These are phyloP conservation scores for Saccharomyces uvarum DNA, from an alignment of 1,139 yeast species.

Conservation along the genomic window DNA sequence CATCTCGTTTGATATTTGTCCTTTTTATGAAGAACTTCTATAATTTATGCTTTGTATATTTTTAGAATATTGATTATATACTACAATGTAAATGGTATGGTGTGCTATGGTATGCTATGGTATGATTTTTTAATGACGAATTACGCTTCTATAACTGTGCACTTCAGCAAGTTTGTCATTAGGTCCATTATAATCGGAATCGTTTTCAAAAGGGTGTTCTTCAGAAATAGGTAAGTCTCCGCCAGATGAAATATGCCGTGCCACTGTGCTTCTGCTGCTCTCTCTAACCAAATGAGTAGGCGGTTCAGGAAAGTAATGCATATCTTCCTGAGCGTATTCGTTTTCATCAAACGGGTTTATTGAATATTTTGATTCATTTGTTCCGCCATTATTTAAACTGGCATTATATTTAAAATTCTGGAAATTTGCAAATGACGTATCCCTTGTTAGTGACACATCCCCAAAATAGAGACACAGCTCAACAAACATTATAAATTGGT, in stretches of 20 bases:
- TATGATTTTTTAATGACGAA: conserved; percentile 5
- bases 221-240: background rate
- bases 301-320: conserved; percentile 8
- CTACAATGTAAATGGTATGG: background rate
- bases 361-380: conserved; percentile 2
- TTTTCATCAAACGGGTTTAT: conserved; percentile 2
- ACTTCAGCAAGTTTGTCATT: conserved; percentile 5
- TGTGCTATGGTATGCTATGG: background rate
- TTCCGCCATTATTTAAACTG: background rate
- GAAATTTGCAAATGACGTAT: conserved; percentile 4
- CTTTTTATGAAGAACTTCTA: background rate
- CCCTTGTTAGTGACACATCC: conserved; percentile 15
- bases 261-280: conserved; percentile 17
- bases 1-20: background rate
- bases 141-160: conserved; percentile 12
- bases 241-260: conserved; percentile 10
- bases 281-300: conserved; percentile 6
- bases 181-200: background rate
- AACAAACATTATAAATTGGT: conserved; percentile 57
- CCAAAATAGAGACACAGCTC: conserved; percentile 34
- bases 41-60: background rate
- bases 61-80: background rate
- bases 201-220: background rate
- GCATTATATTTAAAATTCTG: background rate
- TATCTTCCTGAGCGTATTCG: conserved; percentile 7